Base-by-base conservation (phyloP, 371 early-diverging fungal genomes). In the Haplosporangium sp. region DNA sequence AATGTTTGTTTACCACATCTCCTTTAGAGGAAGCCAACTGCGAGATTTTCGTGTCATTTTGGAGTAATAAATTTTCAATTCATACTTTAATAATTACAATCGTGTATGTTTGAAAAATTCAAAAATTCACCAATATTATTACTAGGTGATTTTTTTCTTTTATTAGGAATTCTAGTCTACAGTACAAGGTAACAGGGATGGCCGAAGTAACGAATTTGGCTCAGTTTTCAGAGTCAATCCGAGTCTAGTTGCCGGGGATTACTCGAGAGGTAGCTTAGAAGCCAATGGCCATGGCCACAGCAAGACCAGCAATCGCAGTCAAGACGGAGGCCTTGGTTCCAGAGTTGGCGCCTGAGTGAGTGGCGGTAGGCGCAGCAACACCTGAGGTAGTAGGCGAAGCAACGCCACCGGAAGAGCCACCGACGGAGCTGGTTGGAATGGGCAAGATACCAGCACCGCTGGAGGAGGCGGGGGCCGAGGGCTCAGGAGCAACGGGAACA, bases 301-400 rank as follows among this genome's bases (percentile, higher is more conserved):
- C 64, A 10, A 58, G 45, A 7, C 69, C 70, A 7, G 70, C 64
- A 5, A 70, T n/a, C 27, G 59, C 70, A 38, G 61, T 37, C 20
- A 63, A 7, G 17, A 35, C 50, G 1, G 45, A 34, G 17, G 70
- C 35, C 48, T 69, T 53, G 20, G 42, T 47, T 56, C 48, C 47
- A 20, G 70, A 44, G 35, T 38, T 20, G 35, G 70, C 63, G 40
- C 52, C 40, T 10, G 67, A 67, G 52, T 60, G 67, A 20, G 40
- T 45, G 13, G 35, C 45, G n/a, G 60, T 44, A 11, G 48, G 8
- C 2, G 57, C 4, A 47, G 56, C 4, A 17, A 13, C 19, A 20
- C 35, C 34, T 1, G 42, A 1, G 10, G 11, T 35, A 20, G 69
- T 13, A 44, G 53, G 2, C 17, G 68, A 37, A 19, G 19, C 44